A percentile compares a stretch with the other conserved stretches of the same genome.
Evolutionary conservation across 345 rosid genomes (phyloP).

Genomic region (Aquilaria yunnanensis): DNA sequence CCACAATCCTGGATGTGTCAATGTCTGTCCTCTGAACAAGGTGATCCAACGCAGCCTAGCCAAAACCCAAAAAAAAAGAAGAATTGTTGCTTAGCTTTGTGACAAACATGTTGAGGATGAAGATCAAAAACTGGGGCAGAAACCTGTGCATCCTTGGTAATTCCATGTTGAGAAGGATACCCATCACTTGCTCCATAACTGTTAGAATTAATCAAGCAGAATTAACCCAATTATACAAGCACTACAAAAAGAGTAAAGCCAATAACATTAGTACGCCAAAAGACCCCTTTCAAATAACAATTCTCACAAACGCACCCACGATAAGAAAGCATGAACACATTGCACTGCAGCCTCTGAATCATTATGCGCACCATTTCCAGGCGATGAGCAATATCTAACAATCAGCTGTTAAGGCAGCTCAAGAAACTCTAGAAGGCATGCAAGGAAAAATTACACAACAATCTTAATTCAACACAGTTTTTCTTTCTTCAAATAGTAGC

Average conservation of each 20-base stretch:
- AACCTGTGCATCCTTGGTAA: slow-evolving; percentile 91
- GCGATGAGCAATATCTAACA: slow-evolving; percentile 92
- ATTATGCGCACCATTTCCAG: slow-evolving; percentile 89
- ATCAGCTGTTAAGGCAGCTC: slow-evolving; percentile 43
- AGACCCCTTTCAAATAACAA: slow-evolving; percentile 10
- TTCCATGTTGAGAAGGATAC: slow-evolving; percentile 91
- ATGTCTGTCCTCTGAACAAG: slow-evolving; percentile 82
- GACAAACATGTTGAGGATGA: too few species aligned
- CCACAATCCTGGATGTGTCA: slow-evolving; percentile 83
- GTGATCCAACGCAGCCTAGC: slow-evolving; percentile 96
- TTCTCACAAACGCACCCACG: slow-evolving; percentile 58
- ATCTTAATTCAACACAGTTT: neutral
- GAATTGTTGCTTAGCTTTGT: too few species aligned
- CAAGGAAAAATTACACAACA: neutral
- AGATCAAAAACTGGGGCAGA: slow-evolving; percentile 8
- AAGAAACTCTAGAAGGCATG: slow-evolving; percentile 1
- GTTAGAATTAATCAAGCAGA: slow-evolving; percentile 18
- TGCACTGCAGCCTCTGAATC: slow-evolving; percentile 86
- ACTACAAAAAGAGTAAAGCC: neutral
- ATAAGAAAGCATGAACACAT: slow-evolving; percentile 98
- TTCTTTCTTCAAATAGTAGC: neutral
- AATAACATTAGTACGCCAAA: slow-evolving; percentile 4
- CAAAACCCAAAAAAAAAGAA: slow-evolving; percentile 8
- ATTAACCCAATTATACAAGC: slow-evolving; percentile 10
- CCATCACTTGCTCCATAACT: slow-evolving; percentile 99